These are phyloP conservation scores for Flaveria linearis DNA, from an alignment of 129 eudicot species.

Conservation along the genomic window DNA sequence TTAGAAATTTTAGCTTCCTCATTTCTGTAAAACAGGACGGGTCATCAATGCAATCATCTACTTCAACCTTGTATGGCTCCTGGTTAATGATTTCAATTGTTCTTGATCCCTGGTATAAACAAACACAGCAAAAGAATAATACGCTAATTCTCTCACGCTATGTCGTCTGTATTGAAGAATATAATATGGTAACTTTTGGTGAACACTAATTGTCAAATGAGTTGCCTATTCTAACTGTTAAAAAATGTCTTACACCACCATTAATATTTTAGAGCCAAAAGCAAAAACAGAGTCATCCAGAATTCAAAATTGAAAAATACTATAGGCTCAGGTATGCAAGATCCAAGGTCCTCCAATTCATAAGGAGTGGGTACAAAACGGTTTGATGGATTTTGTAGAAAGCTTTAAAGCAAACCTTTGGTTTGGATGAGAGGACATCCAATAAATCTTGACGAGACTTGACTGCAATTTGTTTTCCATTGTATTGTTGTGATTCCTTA, in stretches of 20 bases:
- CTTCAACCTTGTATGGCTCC: neutral
- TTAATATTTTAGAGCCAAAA: neutral
- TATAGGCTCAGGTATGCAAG: neutral
- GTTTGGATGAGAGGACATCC: constrained; percentile 12
- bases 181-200: neutral
- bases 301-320: neutral
- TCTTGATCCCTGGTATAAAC: constrained; percentile 11
- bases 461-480: constrained; percentile 9
- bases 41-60: neutral
- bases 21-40: constrained; percentile 20
- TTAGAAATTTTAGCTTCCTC: constrained; percentile 16
- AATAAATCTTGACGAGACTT: neutral
- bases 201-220: neutral
- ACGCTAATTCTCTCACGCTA: neutral
- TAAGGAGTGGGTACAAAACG: neutral
- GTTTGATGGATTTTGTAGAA: neutral
- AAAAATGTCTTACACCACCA: neutral
- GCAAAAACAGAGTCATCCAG: neutral
- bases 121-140: neutral
- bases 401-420: neutral
- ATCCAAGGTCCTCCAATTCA: neutral
- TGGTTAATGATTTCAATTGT: constrained; percentile 29
- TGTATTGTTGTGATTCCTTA: neutral
- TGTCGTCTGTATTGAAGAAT: neutral
- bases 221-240: neutral